These are phyloP conservation scores for Komagataella phaffii DNA, from an alignment of 805 yeast species.

Conservation along the genomic window DNA sequence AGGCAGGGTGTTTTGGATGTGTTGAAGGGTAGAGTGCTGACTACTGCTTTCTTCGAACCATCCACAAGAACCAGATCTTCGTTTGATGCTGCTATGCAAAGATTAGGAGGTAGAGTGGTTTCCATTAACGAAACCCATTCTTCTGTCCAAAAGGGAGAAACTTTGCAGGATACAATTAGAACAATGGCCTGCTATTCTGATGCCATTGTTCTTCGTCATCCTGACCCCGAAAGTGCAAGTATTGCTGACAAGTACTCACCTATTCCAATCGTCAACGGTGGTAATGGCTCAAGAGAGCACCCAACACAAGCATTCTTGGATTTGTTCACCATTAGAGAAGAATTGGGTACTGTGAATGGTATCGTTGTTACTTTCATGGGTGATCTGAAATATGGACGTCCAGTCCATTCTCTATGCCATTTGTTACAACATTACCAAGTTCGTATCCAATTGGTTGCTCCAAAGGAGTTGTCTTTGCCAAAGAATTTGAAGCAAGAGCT, in stretches of 20 bases:
- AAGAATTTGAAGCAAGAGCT: constrained; percentile 56
- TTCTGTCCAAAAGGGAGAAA: constrained; percentile 97
- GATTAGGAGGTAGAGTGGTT: constrained; percentile 96
- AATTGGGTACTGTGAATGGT: constrained; percentile 96
- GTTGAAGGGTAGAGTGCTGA: constrained; percentile 78
- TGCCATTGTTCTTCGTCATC: constrained; percentile 95
- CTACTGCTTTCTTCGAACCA: constrained; percentile 97
- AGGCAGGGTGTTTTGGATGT: constrained; percentile 90
- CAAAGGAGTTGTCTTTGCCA: constrained; percentile 80
- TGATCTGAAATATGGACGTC: constrained; percentile 95
- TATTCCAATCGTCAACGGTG: constrained; percentile 94
- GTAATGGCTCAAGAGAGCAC: constrained; percentile 96
- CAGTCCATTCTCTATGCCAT: constrained; percentile 92
- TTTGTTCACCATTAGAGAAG: constrained; percentile 96
- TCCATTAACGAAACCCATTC: constrained; percentile 75
- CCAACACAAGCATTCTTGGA: constrained; percentile 98
- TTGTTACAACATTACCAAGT: constrained; percentile 87
- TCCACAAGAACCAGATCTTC: constrained; percentile 95
- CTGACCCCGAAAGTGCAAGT: constrained; percentile 81
- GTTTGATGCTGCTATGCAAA: constrained; percentile 98
- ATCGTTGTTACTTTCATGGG: constrained; percentile 98
- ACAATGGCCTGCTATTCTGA: constrained; percentile 92
- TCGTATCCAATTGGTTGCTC: constrained; percentile 82
- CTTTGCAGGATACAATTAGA: constrained; percentile 92
- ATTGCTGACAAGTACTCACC: constrained; percentile 95